phyloP scores from a whole-genome alignment of 257 asterid species.

The Salvia hispanica region DNA sequence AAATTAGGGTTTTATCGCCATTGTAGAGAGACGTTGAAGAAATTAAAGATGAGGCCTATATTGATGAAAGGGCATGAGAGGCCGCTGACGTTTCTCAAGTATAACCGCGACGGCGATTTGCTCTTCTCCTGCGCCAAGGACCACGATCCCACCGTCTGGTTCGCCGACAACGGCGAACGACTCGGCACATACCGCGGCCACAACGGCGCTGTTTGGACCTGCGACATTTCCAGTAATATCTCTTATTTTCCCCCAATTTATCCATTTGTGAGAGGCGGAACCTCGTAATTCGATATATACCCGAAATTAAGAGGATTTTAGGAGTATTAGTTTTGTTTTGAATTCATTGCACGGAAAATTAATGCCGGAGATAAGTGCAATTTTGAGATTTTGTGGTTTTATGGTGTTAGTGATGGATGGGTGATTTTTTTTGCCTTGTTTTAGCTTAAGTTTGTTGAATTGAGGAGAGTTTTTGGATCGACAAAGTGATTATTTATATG shows the following conservation, averaged over 20 bases:
- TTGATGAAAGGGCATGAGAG: constrained; percentile 97
- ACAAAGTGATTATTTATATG: neutral
- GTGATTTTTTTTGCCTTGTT: neutral
- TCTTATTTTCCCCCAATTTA: neutral
- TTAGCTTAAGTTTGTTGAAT: neutral
- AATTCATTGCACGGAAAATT: neutral
- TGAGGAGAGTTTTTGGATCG: neutral
- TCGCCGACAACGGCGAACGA: constrained; percentile 91
- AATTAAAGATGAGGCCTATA: constrained; percentile 68
- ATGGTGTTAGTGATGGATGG: constrained; percentile 5
- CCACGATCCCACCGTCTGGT: constrained; percentile 89
- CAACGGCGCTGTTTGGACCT: constrained; percentile 97
- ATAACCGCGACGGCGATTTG: constrained; percentile 87
- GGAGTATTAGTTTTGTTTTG: neutral
- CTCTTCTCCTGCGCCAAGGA: constrained; percentile 94
- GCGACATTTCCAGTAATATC: constrained; percentile 80
- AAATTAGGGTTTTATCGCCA: constrained; percentile 20
- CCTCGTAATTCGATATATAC: neutral
- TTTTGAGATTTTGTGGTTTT: neutral
- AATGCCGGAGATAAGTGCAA: neutral
- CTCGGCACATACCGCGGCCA: constrained; percentile 95
- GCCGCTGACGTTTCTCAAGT: constrained; percentile 83
- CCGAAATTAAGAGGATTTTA: neutral
- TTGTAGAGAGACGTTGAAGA: neutral
- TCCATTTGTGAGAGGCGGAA: neutral